Percentiles rank a stretch among this genome's conserved stretches.
phyloP scores from a whole-genome alignment of 2,329 filamentous ascomycete species.

The Epichloe sylvatica region DNA sequence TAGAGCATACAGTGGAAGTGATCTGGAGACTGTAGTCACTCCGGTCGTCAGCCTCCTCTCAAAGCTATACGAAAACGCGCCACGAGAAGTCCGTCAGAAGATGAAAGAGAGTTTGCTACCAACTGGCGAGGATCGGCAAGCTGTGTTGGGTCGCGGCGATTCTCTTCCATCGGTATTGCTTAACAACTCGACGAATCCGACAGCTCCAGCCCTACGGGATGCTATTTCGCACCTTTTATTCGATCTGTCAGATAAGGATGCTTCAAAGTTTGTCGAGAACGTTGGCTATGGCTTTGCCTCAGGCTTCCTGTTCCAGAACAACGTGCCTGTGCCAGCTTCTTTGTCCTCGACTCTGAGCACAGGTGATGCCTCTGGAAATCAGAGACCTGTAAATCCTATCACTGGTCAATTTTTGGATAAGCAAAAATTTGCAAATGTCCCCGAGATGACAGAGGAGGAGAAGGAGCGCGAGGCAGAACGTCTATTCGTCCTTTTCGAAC shows the following conservation, averaged over 20 bases:
- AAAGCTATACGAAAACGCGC: constrained; percentile 55
- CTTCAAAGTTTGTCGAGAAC: constrained; percentile 70
- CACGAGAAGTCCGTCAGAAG: constrained; percentile 41
- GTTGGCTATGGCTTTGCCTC: constrained; percentile 91
- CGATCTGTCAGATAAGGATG: constrained; percentile 70
- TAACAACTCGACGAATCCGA: constrained; percentile 59
- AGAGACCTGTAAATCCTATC: constrained; percentile 57
- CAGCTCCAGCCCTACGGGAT: constrained; percentile 57
- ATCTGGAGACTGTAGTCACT: constrained; percentile 59
- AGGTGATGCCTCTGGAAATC: constrained; percentile 14
- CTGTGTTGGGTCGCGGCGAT: constrained; percentile 61
- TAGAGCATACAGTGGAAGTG: constrained; percentile 45
- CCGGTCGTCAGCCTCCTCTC: constrained; percentile 64
- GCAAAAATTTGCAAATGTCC: constrained; percentile 44
- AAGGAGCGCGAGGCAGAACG: constrained; percentile 84
- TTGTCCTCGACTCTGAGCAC: constrained; percentile 35
- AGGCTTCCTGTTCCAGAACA: constrained; percentile 75
- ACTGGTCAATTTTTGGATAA: constrained; percentile 69
- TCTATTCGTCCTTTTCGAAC: constrained; percentile 81
- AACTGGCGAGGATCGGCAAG: constrained; percentile 57
- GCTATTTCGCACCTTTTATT: constrained; percentile 71
- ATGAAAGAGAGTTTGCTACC: constrained; percentile 62
- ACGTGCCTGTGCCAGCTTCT: constrained; percentile 60
- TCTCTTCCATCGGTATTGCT: constrained; percentile 66
- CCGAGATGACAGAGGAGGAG: constrained; percentile 79